These are phyloP conservation scores for Blepharisma japonicum DNA, from an alignment of 73 alveolate genomes.

Conservation along the genomic window DNA sequence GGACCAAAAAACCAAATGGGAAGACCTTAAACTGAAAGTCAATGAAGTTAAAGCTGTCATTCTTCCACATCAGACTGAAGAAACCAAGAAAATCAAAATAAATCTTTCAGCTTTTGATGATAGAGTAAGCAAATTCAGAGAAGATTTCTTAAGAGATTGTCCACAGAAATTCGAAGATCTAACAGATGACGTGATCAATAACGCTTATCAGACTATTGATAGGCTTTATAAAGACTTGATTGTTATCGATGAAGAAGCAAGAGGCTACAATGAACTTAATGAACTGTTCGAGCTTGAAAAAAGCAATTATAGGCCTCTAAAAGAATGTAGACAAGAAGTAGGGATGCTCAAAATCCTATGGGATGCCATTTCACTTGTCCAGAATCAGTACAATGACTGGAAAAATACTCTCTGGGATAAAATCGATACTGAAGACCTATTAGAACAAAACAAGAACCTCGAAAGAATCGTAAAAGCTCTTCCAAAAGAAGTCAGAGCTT, in stretches of 20 bases:
- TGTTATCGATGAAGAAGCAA: slow-evolving; percentile 86
- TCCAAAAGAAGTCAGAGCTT: slow-evolving; percentile 81
- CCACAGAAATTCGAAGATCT: slow-evolving; percentile 87
- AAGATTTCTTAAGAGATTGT: slow-evolving; percentile 77
- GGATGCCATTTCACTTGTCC: slow-evolving; percentile 96
- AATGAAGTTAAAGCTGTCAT: slow-evolving; percentile 97
- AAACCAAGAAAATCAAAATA: slow-evolving; percentile 89
- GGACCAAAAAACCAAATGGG: slow-evolving; percentile 82
- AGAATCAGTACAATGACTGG: slow-evolving; percentile 97
- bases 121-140: slow-evolving; percentile 89
- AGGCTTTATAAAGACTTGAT: slow-evolving; percentile 70
- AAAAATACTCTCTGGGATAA: slow-evolving; percentile 97
- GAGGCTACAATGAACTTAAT: slow-evolving; percentile 85
- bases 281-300: slow-evolving; percentile 91
- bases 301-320: slow-evolving; percentile 86
- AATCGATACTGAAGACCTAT: slow-evolving; percentile 96
- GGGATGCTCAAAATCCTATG: slow-evolving; percentile 91
- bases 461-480: slow-evolving; percentile 84
- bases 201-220: slow-evolving; percentile 83
- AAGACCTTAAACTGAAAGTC: slow-evolving; percentile 92
- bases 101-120: slow-evolving; percentile 77
- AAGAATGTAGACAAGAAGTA: slow-evolving; percentile 95
- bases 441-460: slow-evolving; percentile 92
- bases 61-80: slow-evolving; percentile 94
- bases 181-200: slow-evolving; percentile 71